Conservation (phyloP, 129 eudicot genomes). For the Centrapalus pauciflorus region DNA sequence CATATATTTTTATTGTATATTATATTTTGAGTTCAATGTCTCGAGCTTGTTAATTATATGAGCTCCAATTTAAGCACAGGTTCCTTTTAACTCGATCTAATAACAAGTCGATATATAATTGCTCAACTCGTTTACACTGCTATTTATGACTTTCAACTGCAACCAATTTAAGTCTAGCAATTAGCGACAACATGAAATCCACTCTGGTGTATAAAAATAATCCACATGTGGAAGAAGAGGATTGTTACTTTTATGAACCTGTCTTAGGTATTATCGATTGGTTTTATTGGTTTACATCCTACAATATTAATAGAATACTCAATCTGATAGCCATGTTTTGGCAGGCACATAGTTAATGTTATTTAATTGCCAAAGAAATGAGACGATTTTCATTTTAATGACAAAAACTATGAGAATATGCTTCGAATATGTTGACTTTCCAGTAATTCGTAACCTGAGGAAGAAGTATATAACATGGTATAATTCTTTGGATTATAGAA, state of each 20-base stretch:
- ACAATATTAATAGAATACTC: conserved; percentile 11
- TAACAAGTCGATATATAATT: too few relatives aligned
- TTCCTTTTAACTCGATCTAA: too few relatives aligned
- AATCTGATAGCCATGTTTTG: conserved; percentile 11
- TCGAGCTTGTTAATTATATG: too few relatives aligned
- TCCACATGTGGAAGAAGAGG: conserved; percentile 12
- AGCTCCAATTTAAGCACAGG: too few relatives aligned
- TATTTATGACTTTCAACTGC: too few relatives aligned
- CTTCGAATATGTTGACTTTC: conserved; percentile 20
- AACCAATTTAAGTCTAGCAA: background rate
- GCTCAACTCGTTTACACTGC: too few relatives aligned
- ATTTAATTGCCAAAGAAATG: background rate
- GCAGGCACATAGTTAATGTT: background rate
- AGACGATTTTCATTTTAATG: background rate
- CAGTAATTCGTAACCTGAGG: background rate
- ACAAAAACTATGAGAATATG: conserved; percentile 16
- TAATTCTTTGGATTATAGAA: conserved; percentile 3
- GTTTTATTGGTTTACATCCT: conserved; percentile 4
- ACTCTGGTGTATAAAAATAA: conserved; percentile 10
- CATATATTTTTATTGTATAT: too few relatives aligned
- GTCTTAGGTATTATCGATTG: conserved; percentile 18
- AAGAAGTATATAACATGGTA: background rate
- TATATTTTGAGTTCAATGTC: too few relatives aligned
- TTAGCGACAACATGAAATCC: background rate
- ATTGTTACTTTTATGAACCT: background rate